Percentiles rank a stretch among this genome's conserved stretches.
Evolutionary conservation across 2,329 filamentous ascomycete species (phyloP).

Genomic region (Aphanoascus verrucosus): DNA sequence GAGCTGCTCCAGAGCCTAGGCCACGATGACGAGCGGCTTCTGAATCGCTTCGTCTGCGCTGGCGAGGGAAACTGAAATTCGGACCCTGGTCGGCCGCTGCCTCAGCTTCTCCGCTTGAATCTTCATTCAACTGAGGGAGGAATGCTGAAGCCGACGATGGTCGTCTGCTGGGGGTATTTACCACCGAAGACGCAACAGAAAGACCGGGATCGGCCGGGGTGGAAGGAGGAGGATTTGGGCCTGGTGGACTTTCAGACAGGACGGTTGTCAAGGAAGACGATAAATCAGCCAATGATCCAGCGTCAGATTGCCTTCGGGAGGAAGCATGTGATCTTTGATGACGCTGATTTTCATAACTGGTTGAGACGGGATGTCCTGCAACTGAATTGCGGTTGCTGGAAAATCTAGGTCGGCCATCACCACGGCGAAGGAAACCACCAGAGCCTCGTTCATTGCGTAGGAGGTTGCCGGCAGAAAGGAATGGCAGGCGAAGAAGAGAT

Average conservation of each 20-base stretch:
- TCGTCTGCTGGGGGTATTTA: slow-evolving; percentile 39
- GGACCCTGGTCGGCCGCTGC: slow-evolving; percentile 34
- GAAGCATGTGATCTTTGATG: slow-evolving; percentile 37
- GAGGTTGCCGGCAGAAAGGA: slow-evolving; percentile 35
- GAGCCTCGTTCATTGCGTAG: slow-evolving; percentile 35
- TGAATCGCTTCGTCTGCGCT: slow-evolving; percentile 49
- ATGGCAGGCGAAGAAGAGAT: slow-evolving; percentile 38
- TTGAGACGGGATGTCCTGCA: slow-evolving; percentile 40
- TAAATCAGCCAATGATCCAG: slow-evolving; percentile 21
- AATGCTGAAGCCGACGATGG: slow-evolving; percentile 40
- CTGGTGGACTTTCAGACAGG: slow-evolving; percentile 46
- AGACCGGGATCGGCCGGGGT: slow-evolving; percentile 51
- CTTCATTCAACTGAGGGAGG: slow-evolving; percentile 33
- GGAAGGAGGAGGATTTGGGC: slow-evolving; percentile 52
- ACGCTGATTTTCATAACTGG: slow-evolving; percentile 44
- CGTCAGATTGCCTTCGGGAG: slow-evolving; percentile 27
- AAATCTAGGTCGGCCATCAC: slow-evolving; percentile 46
- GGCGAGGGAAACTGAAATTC: slow-evolving; percentile 36
- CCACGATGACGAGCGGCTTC: slow-evolving; percentile 47
- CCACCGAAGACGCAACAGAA: slow-evolving; percentile 45
- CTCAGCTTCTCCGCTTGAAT: slow-evolving; percentile 28
- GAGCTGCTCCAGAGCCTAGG: slow-evolving; percentile 50
- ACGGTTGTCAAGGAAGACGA: slow-evolving; percentile 34
- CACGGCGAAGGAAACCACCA: slow-evolving; percentile 42
- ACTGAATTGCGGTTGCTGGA: slow-evolving; percentile 45